A percentile compares a stretch with the other conserved stretches of the same genome.
Conservation (phyloP, 768 basidiomycete species). For the Peribolospora kevripleyi region DNA sequence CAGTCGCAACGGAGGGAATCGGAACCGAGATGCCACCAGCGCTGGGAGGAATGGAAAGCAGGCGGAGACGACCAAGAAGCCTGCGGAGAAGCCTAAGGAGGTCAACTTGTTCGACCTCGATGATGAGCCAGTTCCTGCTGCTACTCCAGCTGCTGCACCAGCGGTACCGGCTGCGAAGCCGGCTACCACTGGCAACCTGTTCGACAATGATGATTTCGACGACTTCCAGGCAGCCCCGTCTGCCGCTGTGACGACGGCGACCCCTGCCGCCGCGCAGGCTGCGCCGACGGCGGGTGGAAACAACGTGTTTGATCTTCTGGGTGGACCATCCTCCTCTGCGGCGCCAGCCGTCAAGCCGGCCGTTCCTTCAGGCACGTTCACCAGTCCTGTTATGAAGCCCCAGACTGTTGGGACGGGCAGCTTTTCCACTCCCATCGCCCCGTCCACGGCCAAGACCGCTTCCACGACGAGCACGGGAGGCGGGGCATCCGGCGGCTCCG, state of each 20-base stretch:
- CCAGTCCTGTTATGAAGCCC: too few species aligned
- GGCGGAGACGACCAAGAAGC: constrained; percentile 18
- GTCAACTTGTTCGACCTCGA: constrained; percentile 59
- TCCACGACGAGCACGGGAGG: constrained; percentile 1
- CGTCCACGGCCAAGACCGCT: not conserved
- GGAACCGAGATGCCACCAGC: constrained; percentile 20
- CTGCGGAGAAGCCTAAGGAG: constrained; percentile 25
- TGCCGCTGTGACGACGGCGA: constrained; percentile 7
- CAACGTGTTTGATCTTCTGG: constrained; percentile 18
- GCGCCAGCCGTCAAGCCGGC: constrained; percentile 3
- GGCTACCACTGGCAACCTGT: constrained; percentile 11
- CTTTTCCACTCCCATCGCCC: not conserved
- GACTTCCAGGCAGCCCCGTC: constrained; percentile 22
- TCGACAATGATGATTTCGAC: constrained; percentile 22
- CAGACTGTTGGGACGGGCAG: too few species aligned
- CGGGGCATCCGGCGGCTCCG: not conserved
- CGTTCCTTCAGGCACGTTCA: not conserved
- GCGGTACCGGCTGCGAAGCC: constrained; percentile 9
- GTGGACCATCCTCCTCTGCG: constrained; percentile 2
- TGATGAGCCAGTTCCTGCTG: constrained; percentile 29
- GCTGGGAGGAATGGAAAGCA: constrained; percentile 13
- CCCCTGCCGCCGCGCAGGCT: constrained; percentile 16
- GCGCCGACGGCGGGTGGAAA: constrained; percentile 12
- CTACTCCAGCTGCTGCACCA: constrained; percentile 13
- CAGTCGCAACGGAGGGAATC: constrained; percentile 19